phyloP scores from a whole-genome alignment of 371 early-diverging fungal genomes.

The Entomophthora muscae region DNA sequence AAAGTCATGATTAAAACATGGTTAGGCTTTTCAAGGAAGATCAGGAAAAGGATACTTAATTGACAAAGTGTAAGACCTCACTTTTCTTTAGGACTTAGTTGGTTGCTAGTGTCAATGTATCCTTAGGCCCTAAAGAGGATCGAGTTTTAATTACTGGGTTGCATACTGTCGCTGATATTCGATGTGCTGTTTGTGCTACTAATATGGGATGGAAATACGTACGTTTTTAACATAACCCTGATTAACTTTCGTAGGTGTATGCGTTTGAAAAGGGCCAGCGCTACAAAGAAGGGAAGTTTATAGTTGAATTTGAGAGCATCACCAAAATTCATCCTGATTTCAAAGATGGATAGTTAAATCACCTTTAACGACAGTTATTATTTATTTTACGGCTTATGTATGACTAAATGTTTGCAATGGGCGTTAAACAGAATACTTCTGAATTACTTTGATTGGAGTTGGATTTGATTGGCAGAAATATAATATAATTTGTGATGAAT shows the following conservation, averaged over 20 bases:
- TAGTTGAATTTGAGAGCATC: background rate
- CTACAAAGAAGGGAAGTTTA: background rate
- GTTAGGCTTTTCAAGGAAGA: background rate
- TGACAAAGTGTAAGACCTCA: background rate
- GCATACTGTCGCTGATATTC: conserved; percentile 56
- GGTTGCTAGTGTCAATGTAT: conserved; percentile 23
- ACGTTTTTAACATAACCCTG: conserved; percentile 8
- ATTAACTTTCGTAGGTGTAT: background rate
- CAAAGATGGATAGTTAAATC: too few species aligned
- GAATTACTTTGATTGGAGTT: too few species aligned
- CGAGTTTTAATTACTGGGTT: conserved; percentile 54
- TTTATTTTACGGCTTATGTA: too few species aligned
- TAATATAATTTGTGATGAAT: too few species aligned
- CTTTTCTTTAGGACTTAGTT: background rate
- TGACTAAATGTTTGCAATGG: too few species aligned
- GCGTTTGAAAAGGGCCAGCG: background rate
- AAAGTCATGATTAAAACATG: too few species aligned
- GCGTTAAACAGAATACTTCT: too few species aligned
- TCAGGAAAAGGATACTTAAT: background rate
- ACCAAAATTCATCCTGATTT: too few species aligned
- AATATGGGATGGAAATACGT: conserved; percentile 63
- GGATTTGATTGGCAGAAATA: too few species aligned
- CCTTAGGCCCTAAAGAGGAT: conserved; percentile 37
- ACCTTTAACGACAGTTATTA: too few species aligned
- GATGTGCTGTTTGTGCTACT: conserved; percentile 32